phyloP scores from a whole-genome alignment of 257 asterid species.

The Solanum pennellii region DNA sequence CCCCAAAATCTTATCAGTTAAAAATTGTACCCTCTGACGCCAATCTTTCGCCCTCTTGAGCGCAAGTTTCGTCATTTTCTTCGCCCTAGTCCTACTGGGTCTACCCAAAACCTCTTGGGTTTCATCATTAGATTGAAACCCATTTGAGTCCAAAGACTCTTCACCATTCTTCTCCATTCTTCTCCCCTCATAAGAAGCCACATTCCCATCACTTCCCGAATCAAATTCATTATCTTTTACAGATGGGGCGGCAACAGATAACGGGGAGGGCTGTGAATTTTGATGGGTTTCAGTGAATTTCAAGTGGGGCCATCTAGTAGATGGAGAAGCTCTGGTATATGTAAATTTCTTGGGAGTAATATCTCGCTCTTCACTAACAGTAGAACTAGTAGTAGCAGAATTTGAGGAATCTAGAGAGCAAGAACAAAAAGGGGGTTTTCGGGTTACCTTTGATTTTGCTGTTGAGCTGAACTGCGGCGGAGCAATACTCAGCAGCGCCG shows the following conservation, averaged over 20 bases:
- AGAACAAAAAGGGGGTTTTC: slow-evolving; percentile 13
- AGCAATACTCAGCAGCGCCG: slow-evolving; percentile 32
- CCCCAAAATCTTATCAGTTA: slow-evolving; percentile 66
- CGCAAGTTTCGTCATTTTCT: slow-evolving; percentile 90
- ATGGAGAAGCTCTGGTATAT: slow-evolving; percentile 80
- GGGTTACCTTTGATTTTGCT: slow-evolving; percentile 31
- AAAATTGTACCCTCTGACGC: slow-evolving; percentile 67
- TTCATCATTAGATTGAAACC: slow-evolving; percentile 4
- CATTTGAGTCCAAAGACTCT: background rate
- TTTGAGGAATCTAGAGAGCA: slow-evolving; percentile 40
- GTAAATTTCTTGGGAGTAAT: slow-evolving; percentile 40
- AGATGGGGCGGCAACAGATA: slow-evolving; percentile 6
- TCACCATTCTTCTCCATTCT: slow-evolving; percentile 7
- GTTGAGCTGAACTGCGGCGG: slow-evolving; percentile 28
- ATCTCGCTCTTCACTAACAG: slow-evolving; percentile 27
- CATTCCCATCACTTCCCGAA: background rate
- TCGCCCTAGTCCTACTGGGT: slow-evolving; percentile 54
- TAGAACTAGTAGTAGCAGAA: slow-evolving; percentile 11
- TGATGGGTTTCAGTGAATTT: slow-evolving; percentile 32
- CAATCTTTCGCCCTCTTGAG: slow-evolving; percentile 89
- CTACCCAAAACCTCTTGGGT: slow-evolving; percentile 39
- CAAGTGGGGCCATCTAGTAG: slow-evolving; percentile 93
- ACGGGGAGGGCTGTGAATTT: slow-evolving; percentile 4
- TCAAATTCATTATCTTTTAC: background rate
- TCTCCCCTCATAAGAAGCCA: slow-evolving; percentile 7